Conservation (phyloP, 768 basidiomycete species). For the Hypholoma fasciculare region DNA sequence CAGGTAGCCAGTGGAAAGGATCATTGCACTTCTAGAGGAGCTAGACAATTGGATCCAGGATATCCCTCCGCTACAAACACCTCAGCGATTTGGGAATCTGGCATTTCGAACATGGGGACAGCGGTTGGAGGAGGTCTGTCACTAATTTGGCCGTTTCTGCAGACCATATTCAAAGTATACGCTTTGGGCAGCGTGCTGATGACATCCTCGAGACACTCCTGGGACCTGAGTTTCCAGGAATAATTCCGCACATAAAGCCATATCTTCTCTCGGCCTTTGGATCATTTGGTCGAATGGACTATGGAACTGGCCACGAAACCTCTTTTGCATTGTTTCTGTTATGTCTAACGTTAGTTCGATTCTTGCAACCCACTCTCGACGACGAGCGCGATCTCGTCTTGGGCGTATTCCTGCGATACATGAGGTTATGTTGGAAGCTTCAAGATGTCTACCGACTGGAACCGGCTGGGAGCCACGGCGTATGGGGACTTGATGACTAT, state of each 20-base stretch:
- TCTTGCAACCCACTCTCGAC: conserved; percentile 54
- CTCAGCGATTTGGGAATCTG: conserved; percentile 91
- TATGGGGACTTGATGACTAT: conserved; percentile 97
- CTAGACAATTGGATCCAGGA: conserved; percentile 78
- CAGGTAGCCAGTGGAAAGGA: conserved; percentile 34
- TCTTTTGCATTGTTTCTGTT: conserved; percentile 82
- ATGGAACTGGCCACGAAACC: conserved; percentile 95
- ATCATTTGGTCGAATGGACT: conserved; percentile 89
- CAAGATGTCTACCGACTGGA: conserved; percentile 91
- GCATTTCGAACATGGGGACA: conserved; percentile 86
- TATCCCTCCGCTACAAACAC: conserved; percentile 70
- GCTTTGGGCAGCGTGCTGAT: conserved; percentile 49
- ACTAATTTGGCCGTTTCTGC: conserved; percentile 2
- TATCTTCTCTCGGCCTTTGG: conserved; percentile 87
- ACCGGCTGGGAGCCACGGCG: conserved; percentile 96
- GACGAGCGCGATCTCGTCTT: conserved; percentile 65
- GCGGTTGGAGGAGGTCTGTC: conserved; percentile 69
- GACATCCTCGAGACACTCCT: conserved; percentile 51
- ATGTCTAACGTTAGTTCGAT: conserved; percentile 66
- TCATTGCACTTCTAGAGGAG: conserved; percentile 60
- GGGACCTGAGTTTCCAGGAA: conserved; percentile 38
- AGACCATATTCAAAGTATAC: conserved; percentile 8
- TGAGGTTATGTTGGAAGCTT: conserved; percentile 79
- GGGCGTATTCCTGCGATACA: conserved; percentile 75
- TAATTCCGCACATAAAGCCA: conserved; percentile 69